Evolutionary conservation across 1,284 basidiomycete genomes (phyloP), one percentile per base, ranked within the genome.

Genomic region (Heterobasidion irregulare): DNA sequence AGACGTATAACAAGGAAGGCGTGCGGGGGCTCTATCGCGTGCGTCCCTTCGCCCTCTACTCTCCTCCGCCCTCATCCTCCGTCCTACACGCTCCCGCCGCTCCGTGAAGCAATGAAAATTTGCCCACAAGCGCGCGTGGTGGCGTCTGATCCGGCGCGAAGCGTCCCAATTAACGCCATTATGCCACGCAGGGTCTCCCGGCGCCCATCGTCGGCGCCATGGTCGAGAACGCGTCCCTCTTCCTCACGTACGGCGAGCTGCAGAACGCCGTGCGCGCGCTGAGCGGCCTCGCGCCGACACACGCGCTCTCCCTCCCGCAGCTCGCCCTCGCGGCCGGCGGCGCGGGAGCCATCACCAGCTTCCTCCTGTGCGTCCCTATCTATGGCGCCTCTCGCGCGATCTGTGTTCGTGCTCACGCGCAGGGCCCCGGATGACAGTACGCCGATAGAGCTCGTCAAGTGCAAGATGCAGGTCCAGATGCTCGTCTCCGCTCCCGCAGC

Each of bases 391-490:
- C 4, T 26, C 26, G 26, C 26, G 26, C 2, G 26, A 5, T 26
- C 26, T 5, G 26, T 26, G 26, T 26, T 26, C 26, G 26, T 26
- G 26, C 26, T 26, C 26, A 26, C 26, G 26, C 26, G 26, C 26
- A 26, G 26, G 26, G 26, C 26, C 26, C 41, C 41, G 50, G 5
- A 54, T 47, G 45, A 0, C 62, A 90, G 88, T 52, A 95, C 92
- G 1, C 94, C 92, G 1, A 87, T 95, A 59, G 93, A 96, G 69
- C 84, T 94, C 56, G 82, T 96, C 63, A 96, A 96, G 74, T 95
- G 92, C 70, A 89, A 92, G 66, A 94, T 95, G 92, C 96, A 96
- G 74, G 92, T 95, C 3, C 92, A 95, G 70, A 90, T 93, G 81
- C 78, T 92, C 44, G 73, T 77, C 47, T 62, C 71, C 35, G 3